Evolutionary conservation across 495 filamentous ascomycete genomes (phyloP), one percentile per base, ranked within the genome.

Genomic region (Trichocladium antarcticum): DNA sequence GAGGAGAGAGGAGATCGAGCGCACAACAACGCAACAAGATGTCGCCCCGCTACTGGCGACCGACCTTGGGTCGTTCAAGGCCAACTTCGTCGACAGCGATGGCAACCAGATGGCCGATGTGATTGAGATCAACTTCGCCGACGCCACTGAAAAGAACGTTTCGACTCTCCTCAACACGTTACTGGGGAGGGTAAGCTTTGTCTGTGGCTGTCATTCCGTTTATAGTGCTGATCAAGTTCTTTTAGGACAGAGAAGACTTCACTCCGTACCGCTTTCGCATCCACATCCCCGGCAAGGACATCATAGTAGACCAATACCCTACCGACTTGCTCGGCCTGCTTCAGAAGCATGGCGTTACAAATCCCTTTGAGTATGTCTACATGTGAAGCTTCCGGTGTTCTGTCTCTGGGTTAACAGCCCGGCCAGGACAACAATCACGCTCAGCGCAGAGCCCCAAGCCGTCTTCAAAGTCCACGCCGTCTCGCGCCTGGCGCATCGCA

Each of bases 381-480:
- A 5, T 19, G n/a, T 1, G 14, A 19, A 6, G 17, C 5, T 31
- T 4, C 40, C 24, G 4, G 14, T 8, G n/a, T n/a, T n/a, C n/a
- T 16, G 4, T 34, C 16, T 22, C 15, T 1, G 12, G 14, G 1
- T 9, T 22, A 38, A 39, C 36, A 22, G 4, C 22, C 8, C 14
- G 4, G 11, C 12, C 5, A 59, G 57, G 51, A 73, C 68, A 3
- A 78, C 70, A 1, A 66, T 95, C 37, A 82, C 74, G 2, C 78
- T 95, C 17, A 80, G 82, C 49, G 89, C 84, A 58, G 87, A 88
- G 27, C 90, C 92, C 0, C 92, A 97, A 65, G 86, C 90, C 1
- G 83, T 99, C 5, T 97, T 98, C 71, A 82, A 83, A 58, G 92
- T 97, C 37, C 87, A 88, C 53, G 86, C 89, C 2, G 88, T 95